phyloP scores from a whole-genome alignment of 768 basidiomycete species.

The Rickenella mellea region DNA sequence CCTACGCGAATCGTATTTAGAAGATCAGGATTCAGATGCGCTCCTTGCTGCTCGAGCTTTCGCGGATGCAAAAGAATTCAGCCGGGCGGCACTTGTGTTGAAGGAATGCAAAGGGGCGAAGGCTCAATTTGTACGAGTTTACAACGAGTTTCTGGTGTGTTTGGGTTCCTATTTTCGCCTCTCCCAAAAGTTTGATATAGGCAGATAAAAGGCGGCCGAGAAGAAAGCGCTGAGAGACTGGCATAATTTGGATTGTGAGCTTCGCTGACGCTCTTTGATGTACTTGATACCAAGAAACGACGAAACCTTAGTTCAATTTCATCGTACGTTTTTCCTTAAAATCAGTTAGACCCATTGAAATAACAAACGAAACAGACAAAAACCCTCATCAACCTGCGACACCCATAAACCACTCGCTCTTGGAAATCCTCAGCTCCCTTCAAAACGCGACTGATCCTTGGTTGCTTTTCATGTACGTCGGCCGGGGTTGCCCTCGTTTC shows the following conservation, averaged over 20 bases:
- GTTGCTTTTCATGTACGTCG: slow-evolving; percentile 69
- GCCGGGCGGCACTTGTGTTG: slow-evolving; percentile 60
- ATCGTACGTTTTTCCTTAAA: not conserved
- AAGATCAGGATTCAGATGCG: slow-evolving; percentile 60
- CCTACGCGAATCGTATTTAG: slow-evolving; percentile 37
- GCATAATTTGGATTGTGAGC: slow-evolving; percentile 73
- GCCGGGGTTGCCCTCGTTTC: slow-evolving; percentile 3
- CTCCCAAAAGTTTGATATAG: slow-evolving; percentile 6
- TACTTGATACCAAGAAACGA: not conserved
- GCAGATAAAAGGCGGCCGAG: slow-evolving; percentile 58
- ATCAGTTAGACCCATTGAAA: slow-evolving; percentile 1
- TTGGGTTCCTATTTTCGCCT: not conserved
- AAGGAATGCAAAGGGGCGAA: slow-evolving; percentile 58
- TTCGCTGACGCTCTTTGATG: not conserved
- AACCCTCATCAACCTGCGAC: slow-evolving; percentile 52
- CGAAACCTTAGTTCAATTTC: not conserved
- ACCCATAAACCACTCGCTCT: slow-evolving; percentile 52
- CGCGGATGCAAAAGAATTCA: slow-evolving; percentile 70
- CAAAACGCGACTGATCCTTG: slow-evolving; percentile 63
- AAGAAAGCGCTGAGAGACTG: slow-evolving; percentile 74
- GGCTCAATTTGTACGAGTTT: slow-evolving; percentile 67
- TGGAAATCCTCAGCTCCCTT: slow-evolving; percentile 51
- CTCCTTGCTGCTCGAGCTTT: slow-evolving; percentile 64
- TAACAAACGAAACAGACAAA: slow-evolving; percentile 37
- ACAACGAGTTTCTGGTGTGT: slow-evolving; percentile 81